A percentile compares a stretch with the other conserved stretches of the same genome.
Conservation (phyloP, 1,139 yeast genomes). For the Pichiaceae sp. region DNA sequence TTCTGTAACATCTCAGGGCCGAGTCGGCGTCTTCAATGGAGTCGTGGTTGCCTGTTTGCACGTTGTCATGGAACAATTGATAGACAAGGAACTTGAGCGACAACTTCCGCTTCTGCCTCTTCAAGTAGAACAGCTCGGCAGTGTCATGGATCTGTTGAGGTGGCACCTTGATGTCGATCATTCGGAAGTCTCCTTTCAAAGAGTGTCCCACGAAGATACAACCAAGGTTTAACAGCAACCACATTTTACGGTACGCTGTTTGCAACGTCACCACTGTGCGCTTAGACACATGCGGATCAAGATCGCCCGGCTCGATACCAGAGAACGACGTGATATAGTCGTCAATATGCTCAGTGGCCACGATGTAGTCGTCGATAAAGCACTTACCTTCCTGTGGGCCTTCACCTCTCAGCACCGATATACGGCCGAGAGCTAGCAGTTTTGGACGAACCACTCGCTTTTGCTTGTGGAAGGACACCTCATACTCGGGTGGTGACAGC, state of each 20-base stretch:
- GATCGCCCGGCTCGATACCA: conserved; percentile 89
- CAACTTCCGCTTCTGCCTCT: conserved; percentile 63
- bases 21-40: conserved; percentile 93
- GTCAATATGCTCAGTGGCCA: conserved; percentile 60
- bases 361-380: conserved; percentile 89
- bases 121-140: conserved; percentile 64
- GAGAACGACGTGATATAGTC: conserved; percentile 87
- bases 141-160: conserved; percentile 82
- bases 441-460: conserved; percentile 64
- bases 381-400: conserved; percentile 65
- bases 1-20: conserved; percentile 71
- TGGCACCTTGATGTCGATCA: conserved; percentile 88
- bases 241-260: conserved; percentile 77
- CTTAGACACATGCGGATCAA: conserved; percentile 61
- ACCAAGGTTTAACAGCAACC: conserved; percentile 83
- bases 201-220: conserved; percentile 96
- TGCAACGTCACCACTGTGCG: conserved; percentile 73
- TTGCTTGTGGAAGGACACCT: conserved; percentile 63
- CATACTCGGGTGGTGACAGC: conserved; percentile 71
- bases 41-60: conserved; percentile 92
- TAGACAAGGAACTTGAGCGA: conserved; percentile 88
- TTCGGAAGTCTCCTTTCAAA: conserved; percentile 80
- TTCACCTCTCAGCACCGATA: conserved; percentile 78
- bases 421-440: conserved; percentile 73
- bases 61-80: conserved; percentile 62